phyloP scores from a whole-genome alignment of 2,329 filamentous ascomycete species.

The Aspergillus sojae region DNA sequence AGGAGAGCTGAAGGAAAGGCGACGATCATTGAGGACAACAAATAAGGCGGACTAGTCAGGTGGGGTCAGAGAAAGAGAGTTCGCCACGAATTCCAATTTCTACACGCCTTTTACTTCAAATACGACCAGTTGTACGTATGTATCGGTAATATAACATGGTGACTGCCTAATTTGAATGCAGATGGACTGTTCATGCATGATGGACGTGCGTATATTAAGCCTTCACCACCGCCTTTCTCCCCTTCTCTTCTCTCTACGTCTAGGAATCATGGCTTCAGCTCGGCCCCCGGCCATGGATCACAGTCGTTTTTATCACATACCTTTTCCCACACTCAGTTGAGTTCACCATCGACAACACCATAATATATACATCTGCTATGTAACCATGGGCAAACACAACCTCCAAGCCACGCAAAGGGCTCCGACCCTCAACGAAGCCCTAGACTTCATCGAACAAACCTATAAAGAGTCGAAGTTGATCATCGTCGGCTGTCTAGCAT shows the following conservation, averaged over 20 bases:
- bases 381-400: conserved; percentile 13
- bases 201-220: neutral
- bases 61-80: neutral
- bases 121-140: neutral
- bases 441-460: conserved; percentile 15
- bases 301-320: neutral
- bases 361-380: neutral
- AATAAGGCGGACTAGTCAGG: neutral
- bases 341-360: neutral
- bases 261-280: neutral
- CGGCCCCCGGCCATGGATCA: neutral
- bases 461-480: conserved; percentile 22
- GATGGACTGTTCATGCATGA: neutral
- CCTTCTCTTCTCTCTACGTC: neutral
- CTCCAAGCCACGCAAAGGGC: neutral
- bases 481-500: conserved; percentile 16
- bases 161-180: conserved; percentile 1
- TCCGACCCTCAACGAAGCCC: neutral
- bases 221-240: neutral
- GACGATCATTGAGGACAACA: neutral
- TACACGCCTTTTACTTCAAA: neutral
- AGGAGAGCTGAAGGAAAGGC: neutral
- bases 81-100: too few relatives aligned
- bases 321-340: neutral
- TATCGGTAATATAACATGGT: neutral